Conservation (phyloP, 139 green algal species). For the Spirogloea muscicola region DNA sequence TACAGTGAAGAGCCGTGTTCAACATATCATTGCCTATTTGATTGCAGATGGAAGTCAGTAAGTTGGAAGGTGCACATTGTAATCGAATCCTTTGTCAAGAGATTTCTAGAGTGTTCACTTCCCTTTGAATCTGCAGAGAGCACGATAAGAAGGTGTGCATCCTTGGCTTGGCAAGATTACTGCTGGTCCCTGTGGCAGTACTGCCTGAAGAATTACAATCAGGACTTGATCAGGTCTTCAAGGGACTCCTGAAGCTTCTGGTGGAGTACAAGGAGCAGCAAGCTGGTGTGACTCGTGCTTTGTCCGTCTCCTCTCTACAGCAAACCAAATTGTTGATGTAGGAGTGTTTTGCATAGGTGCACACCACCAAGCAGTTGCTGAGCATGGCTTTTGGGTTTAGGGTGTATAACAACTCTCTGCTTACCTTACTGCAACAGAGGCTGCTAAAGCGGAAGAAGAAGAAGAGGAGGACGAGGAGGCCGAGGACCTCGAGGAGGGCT, state of each 20-base stretch:
- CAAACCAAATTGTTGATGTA: background rate
- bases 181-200: conserved; percentile 20
- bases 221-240: conserved; percentile 13
- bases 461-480: conserved; percentile 41
- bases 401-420: too few species aligned
- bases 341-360: background rate
- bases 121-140: conserved; percentile 26
- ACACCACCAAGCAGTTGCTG: background rate
- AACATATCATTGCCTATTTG: background rate
- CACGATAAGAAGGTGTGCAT: conserved; percentile 54
- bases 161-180: conserved; percentile 45
- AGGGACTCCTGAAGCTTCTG: conserved; percentile 46
- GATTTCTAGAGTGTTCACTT: background rate
- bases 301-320: background rate
- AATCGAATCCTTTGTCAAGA: background rate
- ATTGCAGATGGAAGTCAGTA: background rate
- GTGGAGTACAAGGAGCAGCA: conserved; percentile 45
- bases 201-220: conserved; percentile 34
- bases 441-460: conserved; percentile 11
- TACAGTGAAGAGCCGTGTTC: background rate
- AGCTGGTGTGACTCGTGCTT: conserved; percentile 4
- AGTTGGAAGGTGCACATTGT: too few species aligned
- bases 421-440: too few species aligned
- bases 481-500: conserved; percentile 30
- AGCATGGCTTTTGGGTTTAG: background rate